These are phyloP conservation scores for Pisolithus marmoratus DNA, from an alignment of 768 basidiomycete genomes.

Conservation along the genomic window DNA sequence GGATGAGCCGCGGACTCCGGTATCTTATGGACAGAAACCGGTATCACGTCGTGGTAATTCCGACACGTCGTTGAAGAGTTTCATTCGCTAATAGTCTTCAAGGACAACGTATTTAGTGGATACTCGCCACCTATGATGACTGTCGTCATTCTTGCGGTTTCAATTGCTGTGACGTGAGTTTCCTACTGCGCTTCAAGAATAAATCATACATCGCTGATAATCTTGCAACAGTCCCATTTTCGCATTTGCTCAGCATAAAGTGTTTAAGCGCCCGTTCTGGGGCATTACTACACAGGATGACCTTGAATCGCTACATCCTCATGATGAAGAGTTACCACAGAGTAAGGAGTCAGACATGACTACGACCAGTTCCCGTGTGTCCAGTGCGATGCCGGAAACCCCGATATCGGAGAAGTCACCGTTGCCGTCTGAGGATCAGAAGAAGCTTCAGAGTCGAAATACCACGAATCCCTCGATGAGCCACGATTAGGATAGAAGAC, in stretches of 20 bases:
- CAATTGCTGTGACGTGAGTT: conserved; percentile 52
- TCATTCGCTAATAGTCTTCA: conserved; percentile 2
- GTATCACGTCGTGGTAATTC: conserved; percentile 48
- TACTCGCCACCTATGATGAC: conserved; percentile 49
- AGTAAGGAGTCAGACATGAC: conserved; percentile 14
- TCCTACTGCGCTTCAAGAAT: neutral
- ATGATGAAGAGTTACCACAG: conserved; percentile 13
- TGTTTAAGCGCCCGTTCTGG: conserved; percentile 47
- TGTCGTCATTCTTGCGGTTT: conserved; percentile 45
- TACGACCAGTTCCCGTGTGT: conserved; percentile 4
- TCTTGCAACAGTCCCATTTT: conserved; percentile 39
- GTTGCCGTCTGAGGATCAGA: conserved; percentile 3
- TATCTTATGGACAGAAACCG: conserved; percentile 59
- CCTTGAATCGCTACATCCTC: conserved; percentile 20
- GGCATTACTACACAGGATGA: conserved; percentile 19
- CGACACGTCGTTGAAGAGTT: neutral
- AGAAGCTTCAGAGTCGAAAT: neutral
- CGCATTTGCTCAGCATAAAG: conserved; percentile 47
- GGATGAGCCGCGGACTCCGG: conserved; percentile 59
- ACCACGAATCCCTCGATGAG: neutral
- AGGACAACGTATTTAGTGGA: conserved; percentile 44
- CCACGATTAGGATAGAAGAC: conserved; percentile 7
- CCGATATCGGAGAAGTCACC: conserved; percentile 15
- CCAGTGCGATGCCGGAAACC: conserved; percentile 11
- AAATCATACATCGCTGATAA: neutral